Evolutionary conservation across 306 rosid genomes (phyloP), one percentile per base, ranked within the genome.

Genomic region (Betula pendula): DNA sequence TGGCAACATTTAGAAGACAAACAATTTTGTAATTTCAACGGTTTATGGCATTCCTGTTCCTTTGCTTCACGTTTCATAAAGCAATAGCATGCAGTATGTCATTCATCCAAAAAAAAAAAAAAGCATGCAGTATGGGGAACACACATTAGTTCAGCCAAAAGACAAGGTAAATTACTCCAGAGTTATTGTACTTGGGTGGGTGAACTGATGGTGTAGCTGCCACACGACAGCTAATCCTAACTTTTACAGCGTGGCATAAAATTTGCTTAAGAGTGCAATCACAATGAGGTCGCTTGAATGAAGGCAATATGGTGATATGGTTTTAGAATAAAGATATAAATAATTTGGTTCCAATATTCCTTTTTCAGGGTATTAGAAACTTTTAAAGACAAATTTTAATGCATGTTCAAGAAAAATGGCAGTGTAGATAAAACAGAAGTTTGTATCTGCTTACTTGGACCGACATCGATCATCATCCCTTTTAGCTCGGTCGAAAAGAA

Each of bases 381-480:
- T 27, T 59, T 15, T 59, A 24, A 25, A 58, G 35, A 25, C 17
- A 2, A 16, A 29, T 62, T 31, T 45, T 48, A 15, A 40, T 73
- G 55, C 43, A 19, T 0, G 59, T 68, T 13, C 31, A 40, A 80
- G 27, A 70, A 35, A 62, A 43, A 75, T 14, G 5, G 63, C 11
- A 53, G 42, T 10, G 70, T 29, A 55, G 51, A 35, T 17, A 78
- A 49, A 24, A 27, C 31, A 35, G 76, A 75, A 59, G 45, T 42
- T 27, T 55, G 51, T 4, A 43, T 81, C 71, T 72, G 77, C 98
- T 90, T 92, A 95, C 99, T 95, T 95, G 89, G 97, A 87, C 78
- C 86, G 87, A 77, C 99, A 95, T 62, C 99, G 85, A 77, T 91
- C 97, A 42, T 95, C 97, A 24, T 95, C 99, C 84, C 99, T 87